phyloP scores from a whole-genome alignment of 2,329 filamentous ascomycete genomes.

The Rutstroemia sp. region DNA sequence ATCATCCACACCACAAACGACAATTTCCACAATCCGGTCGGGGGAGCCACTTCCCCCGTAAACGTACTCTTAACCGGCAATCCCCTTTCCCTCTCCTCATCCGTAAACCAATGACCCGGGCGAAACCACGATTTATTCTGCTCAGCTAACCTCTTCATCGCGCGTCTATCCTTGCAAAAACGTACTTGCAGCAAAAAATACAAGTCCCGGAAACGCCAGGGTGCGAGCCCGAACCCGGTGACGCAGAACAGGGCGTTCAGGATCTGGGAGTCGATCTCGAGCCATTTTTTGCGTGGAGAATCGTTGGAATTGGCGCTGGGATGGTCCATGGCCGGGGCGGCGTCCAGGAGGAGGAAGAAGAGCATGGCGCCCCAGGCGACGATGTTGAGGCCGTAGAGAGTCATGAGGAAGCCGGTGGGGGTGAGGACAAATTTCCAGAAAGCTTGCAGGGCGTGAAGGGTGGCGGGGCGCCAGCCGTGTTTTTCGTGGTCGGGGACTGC shows the following conservation, averaged over 20 bases:
- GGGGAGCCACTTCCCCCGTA: slow-evolving; percentile 60
- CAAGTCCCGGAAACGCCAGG: slow-evolving; percentile 71
- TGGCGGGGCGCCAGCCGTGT: slow-evolving; percentile 43
- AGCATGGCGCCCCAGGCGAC: slow-evolving; percentile 87
- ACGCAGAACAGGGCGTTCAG: slow-evolving; percentile 19
- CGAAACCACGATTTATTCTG: slow-evolving; percentile 71
- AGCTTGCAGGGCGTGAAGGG: slow-evolving; percentile 45
- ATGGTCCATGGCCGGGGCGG: slow-evolving; percentile 62
- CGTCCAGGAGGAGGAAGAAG: slow-evolving; percentile 75
- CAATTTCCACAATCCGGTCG: slow-evolving; percentile 64
- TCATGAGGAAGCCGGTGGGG: slow-evolving; percentile 67
- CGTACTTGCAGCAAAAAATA: slow-evolving; percentile 64
- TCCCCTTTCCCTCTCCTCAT: slow-evolving; percentile 40
- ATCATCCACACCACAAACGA: slow-evolving; percentile 44
- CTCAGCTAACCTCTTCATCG: slow-evolving; percentile 59
- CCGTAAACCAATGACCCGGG: slow-evolving; percentile 52
- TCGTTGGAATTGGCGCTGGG: slow-evolving; percentile 60
- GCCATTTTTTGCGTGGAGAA: slow-evolving; percentile 69
- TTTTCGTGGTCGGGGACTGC: slow-evolving; percentile 5
- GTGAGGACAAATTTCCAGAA: slow-evolving; percentile 69
- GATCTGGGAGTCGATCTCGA: slow-evolving; percentile 48
- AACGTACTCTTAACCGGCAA: slow-evolving; percentile 46
- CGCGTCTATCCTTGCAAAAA: slow-evolving; percentile 40
- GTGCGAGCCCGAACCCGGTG: slow-evolving; percentile 44
- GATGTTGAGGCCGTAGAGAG: slow-evolving; percentile 71